Conservation (phyloP, 1,139 yeast genomes). For the Schwanniomyces etchellsii region DNA sequence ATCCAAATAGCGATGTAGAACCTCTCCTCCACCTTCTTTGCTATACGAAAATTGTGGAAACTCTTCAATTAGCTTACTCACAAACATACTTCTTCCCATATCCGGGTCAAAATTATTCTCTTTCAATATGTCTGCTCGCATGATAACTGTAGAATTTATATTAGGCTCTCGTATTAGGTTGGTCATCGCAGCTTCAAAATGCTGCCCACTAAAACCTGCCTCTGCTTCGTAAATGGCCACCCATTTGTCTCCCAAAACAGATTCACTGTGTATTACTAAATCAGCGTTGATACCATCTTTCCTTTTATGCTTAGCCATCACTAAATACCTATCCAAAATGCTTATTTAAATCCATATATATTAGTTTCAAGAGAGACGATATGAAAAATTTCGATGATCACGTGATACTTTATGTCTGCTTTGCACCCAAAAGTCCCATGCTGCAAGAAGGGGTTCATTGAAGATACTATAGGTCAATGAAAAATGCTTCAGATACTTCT, state of each 20-base stretch:
- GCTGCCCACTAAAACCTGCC: slow-evolving; percentile 41
- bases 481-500: slow-evolving; percentile 40
- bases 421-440: neutral
- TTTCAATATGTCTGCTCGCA: slow-evolving; percentile 77
- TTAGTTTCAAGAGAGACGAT: neutral
- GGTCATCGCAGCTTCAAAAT: slow-evolving; percentile 73
- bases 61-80: slow-evolving; percentile 27
- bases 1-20: slow-evolving; percentile 44
- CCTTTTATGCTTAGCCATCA: slow-evolving; percentile 7
- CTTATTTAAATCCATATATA: no score
- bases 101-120: slow-evolving; percentile 43
- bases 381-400: neutral
- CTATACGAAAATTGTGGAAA: slow-evolving; percentile 28
- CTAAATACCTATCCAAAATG: no score
- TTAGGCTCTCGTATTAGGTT: slow-evolving; percentile 83
- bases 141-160: slow-evolving; percentile 84
- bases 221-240: slow-evolving; percentile 44
- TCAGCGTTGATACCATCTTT: slow-evolving; percentile 4
- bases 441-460: slow-evolving; percentile 1
- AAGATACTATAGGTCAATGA: slow-evolving; percentile 29
- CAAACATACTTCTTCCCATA: slow-evolving; percentile 27
- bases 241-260: slow-evolving; percentile 65
- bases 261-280: slow-evolving; percentile 13
- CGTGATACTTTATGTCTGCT: neutral
- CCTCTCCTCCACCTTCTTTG: slow-evolving; percentile 21